These are phyloP conservation scores for Fistulinella cinereoalba DNA, from an alignment of 1,284 basidiomycete species.

Conservation along the genomic window DNA sequence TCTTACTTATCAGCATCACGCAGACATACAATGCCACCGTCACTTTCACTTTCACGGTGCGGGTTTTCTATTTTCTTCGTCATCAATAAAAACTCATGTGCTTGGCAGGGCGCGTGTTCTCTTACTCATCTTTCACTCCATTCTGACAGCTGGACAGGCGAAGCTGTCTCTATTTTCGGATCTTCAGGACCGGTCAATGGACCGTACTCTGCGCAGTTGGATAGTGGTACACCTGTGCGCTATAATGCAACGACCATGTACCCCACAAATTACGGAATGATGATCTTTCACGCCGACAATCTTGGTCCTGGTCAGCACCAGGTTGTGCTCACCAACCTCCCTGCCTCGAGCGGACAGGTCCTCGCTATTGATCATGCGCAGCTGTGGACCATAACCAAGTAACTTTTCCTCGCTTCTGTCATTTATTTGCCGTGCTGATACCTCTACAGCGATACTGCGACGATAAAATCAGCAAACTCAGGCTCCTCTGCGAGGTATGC, in stretches of 20 bases:
- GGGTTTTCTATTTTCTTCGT: constrained; percentile 2
- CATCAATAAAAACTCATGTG: constrained; percentile 3
- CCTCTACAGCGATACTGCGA: not conserved
- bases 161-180: constrained; percentile 28
- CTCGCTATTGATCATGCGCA: constrained; percentile 27
- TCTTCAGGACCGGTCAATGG: constrained; percentile 30
- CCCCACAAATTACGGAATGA: constrained; percentile 24
- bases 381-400: constrained; percentile 17
- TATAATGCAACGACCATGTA: constrained; percentile 29
- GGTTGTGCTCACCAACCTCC: constrained; percentile 29
- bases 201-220: constrained; percentile 27
- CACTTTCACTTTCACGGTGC: constrained; percentile 31
- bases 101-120: constrained; percentile 22
- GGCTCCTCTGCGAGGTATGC: constrained; percentile 6
- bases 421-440: constrained; percentile 4
- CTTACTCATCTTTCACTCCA: not conserved
- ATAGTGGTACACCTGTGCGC: constrained; percentile 9
- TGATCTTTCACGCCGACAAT: constrained; percentile 33
- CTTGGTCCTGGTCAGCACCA: constrained; percentile 32
- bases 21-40: constrained; percentile 22
- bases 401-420: not conserved
- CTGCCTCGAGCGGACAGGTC: constrained; percentile 14
- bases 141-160: constrained; percentile 18
- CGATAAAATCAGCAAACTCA: not conserved
- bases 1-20: constrained; percentile 24